Evolutionary conservation across 345 rosid species (phyloP).

Genomic region (Salix viminalis): DNA sequence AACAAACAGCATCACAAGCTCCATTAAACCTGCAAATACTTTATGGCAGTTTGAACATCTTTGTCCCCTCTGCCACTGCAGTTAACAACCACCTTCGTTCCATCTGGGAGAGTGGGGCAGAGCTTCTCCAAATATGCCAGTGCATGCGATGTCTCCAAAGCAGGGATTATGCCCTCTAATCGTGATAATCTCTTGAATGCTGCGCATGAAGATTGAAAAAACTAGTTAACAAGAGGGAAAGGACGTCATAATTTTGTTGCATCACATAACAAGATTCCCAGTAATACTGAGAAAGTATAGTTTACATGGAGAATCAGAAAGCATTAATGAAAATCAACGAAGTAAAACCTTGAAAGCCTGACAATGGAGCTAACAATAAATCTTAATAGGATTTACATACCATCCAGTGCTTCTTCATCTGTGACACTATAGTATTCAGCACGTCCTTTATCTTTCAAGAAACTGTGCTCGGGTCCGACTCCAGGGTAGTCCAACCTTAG

Average conservation of each 20-base stretch:
- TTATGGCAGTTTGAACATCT: slow-evolving; percentile 83
- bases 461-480: slow-evolving; percentile 98
- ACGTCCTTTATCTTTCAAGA: slow-evolving; percentile 75
- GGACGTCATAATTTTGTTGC: background rate
- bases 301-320: background rate
- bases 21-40: slow-evolving; percentile 51
- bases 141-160: slow-evolving; percentile 90
- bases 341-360: background rate
- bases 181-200: slow-evolving; percentile 81
- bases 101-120: slow-evolving; percentile 64
- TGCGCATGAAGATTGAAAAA: slow-evolving; percentile 17
- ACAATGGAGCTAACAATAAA: background rate
- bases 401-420: slow-evolving; percentile 88
- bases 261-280: background rate
- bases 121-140: slow-evolving; percentile 76
- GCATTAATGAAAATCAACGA: background rate
- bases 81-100: slow-evolving; percentile 67
- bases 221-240: background rate
- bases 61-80: slow-evolving; percentile 93
- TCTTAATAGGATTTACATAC: slow-evolving; percentile 25
- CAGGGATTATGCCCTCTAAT: slow-evolving; percentile 87
- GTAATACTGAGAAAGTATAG: background rate
- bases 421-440: slow-evolving; percentile 80
- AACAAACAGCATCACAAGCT: background rate
- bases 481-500: slow-evolving; percentile 94